Base-by-base conservation (phyloP, 2,329 filamentous ascomycete genomes). In the Alternaria alternata region DNA sequence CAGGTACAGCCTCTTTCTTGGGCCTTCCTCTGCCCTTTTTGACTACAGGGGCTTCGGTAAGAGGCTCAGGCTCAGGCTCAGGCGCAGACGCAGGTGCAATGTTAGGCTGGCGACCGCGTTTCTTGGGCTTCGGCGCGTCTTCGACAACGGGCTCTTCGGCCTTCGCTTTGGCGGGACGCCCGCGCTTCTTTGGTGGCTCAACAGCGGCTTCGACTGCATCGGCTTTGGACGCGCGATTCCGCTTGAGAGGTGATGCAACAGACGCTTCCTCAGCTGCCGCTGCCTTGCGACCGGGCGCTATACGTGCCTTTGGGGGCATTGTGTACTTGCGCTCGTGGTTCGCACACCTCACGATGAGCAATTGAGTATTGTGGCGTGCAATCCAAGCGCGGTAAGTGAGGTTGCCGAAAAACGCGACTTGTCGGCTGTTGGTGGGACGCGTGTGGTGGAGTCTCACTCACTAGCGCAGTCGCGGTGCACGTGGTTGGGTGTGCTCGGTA, bases 111-210 rank as follows among this genome's bases (percentile, higher is more conserved):
- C 67, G 65, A 49, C 66, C 60, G 55, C 66, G 65, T 54, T 57
- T 64, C 41, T 56, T 61, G 3, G 58, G 54, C 46, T 64, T 51
- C 7, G 47, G 42, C 41, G 57, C 62, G 30, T 18, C 51, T 26
- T 65, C 55, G 4, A 60, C 61, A 38, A 54, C 54, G 20, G 54
- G 12, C 39, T 64, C 56, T 28, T 64, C 51, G 8, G 22, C 49
- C 26, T 43, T 47, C 30, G 52, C 55, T 58, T 67, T 71, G 4
- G 65, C 52, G 0, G 64, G 66, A n/a, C 69, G 66, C 11, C 70
- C 69, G 48, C 68, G 71, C 54, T 66, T 71, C 57, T 67, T 69
- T 1, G 67, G 67, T 8, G 59, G 34, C 30, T 62, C 65, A 12
- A 48, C 28, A 8, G 57, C 51, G 36, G 28, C 44, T 1, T 53